Percentiles rank a stretch among this genome's conserved stretches.
Evolutionary conservation across 768 basidiomycete genomes (phyloP).

Genomic region (Tricholomella constricta): DNA sequence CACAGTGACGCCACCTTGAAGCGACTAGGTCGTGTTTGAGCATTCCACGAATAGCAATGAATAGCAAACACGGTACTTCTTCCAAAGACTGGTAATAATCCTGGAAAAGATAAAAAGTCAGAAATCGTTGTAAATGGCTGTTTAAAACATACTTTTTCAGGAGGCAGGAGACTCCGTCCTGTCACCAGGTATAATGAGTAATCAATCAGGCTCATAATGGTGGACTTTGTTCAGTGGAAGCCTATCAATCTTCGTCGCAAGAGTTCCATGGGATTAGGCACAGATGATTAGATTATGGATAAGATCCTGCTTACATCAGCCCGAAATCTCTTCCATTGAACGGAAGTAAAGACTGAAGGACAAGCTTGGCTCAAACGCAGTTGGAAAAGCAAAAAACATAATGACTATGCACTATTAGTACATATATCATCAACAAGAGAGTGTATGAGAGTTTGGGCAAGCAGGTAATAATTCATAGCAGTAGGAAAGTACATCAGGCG

Average conservation of each 20-base stretch:
- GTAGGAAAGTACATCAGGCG: constrained; percentile 1
- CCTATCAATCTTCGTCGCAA: too few species aligned
- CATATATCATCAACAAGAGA: constrained; percentile 10
- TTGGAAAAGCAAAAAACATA: not conserved
- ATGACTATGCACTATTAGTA: constrained; percentile 10
- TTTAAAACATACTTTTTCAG: constrained; percentile 60
- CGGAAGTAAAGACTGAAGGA: too few species aligned
- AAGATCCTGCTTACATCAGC: not conserved
- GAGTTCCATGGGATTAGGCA: too few species aligned
- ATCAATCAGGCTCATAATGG: constrained; percentile 39
- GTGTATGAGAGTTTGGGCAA: not conserved
- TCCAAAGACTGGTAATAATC: constrained; percentile 73
- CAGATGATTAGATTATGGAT: not conserved
- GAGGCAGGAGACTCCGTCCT: constrained; percentile 73
- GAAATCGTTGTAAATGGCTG: not conserved
- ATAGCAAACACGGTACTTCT: constrained; percentile 47
- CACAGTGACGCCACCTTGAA: constrained; percentile 85
- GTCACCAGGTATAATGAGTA: constrained; percentile 89
- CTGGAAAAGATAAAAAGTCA: constrained; percentile 34
- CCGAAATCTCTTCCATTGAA: too few species aligned
- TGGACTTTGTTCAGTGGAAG: constrained; percentile 6
- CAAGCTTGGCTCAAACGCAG: too few species aligned
- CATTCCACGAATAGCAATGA: not conserved
- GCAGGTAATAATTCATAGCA: constrained; percentile 2
- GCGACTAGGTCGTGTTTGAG: constrained; percentile 49